Base-by-base conservation (phyloP, 352 stramenopile species). In the Phytophthora sojae region DNA sequence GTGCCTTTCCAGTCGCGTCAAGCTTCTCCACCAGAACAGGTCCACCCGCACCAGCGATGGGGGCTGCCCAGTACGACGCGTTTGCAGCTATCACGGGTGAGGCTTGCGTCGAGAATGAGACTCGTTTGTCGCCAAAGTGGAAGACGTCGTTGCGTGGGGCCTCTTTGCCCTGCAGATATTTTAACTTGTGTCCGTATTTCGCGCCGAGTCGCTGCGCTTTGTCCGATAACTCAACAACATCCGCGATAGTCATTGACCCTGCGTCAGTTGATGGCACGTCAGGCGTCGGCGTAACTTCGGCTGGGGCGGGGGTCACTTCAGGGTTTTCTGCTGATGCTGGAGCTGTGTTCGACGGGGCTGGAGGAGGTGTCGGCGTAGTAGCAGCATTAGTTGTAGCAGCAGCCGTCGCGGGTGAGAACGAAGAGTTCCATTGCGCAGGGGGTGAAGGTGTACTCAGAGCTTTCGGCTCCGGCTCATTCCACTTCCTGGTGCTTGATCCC, bases 121-220 rank as follows among this genome's bases (percentile, higher is more conserved):
- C 68, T 7, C 70, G 61, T 58, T 74, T 76, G 72, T 92, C 82
- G 35, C 75, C 77, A 70, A 93, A 75, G 59, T 82, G 51, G 54
- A 91, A 86, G 26, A 83, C 55, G 19, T 89, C 76, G 57, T 83
- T 88, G n/a, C 88, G 88, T 12, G 77, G 67, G 15, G 78, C 66
- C 64, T 87, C 72, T 60, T 81, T 85, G 14, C 86, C 88, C 39
- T 90, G 88, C 21, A 96, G 71, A 64, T 93, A 96, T 61, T 94
- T 93, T 45, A 96, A 69, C 69, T 94, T 95, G 75, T 95, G 82
- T 0, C 85, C 85, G 58, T 94, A 90, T 49, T 82, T 86, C 11
- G 81, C 79, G 12, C 85, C 80, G 6, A 95, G 83, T 17, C 85
- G 84, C 51, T 84, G 82, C 11, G 84, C 84, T 52, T 92, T 92